Evolutionary conservation across 345 rosid species (phyloP), one percentile per base, ranked within the genome.

Genomic region (Orychophragmus violaceus): DNA sequence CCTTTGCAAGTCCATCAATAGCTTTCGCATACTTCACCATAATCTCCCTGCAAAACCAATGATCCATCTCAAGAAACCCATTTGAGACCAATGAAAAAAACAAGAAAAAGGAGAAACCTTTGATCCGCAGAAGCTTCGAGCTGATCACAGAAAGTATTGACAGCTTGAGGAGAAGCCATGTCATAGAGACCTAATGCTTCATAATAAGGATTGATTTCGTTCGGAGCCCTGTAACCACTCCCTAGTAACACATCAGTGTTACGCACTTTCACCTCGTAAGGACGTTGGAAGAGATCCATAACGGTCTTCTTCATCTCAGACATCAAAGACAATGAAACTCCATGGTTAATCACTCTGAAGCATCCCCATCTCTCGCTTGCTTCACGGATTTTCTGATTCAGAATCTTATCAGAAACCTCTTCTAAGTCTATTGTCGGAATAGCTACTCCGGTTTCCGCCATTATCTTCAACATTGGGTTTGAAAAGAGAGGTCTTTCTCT

Each of bases 151-250:
- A 93, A 93, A 56, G 61, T 28, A 32, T 67, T 55, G n/a, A 92
- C 80, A 36, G 95, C 87, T 60, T 76, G 77, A 49, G 87, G 62
- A 29, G 88, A 84, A 37, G 84, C 83, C 79, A 84, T 65, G 64
- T 86, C 89, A 64, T 76, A 84, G 39, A 92, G 87, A 39, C 98
- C 95, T 18, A 89, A 72, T 4, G 96, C 86, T 57, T 92, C 96
- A 49, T 89, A 89, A 19, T 84, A 85, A 49, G 96, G 98, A 73
- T 92, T 92, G 68, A 21, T 62, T 30, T 65, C 49, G 39, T 39
- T 68, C 0, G 88, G 87, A 2, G 84, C 82, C 46, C 78, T 25
- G 81, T 89, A 87, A 21, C 98, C 96, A 64, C 95, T 87, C 19
- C 96, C 89, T 1, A 84, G 73, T 7, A 87, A 62, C 35, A 83